These are phyloP conservation scores for Dothistroma pini DNA, from an alignment of 2,329 filamentous ascomycete genomes.

Conservation along the genomic window DNA sequence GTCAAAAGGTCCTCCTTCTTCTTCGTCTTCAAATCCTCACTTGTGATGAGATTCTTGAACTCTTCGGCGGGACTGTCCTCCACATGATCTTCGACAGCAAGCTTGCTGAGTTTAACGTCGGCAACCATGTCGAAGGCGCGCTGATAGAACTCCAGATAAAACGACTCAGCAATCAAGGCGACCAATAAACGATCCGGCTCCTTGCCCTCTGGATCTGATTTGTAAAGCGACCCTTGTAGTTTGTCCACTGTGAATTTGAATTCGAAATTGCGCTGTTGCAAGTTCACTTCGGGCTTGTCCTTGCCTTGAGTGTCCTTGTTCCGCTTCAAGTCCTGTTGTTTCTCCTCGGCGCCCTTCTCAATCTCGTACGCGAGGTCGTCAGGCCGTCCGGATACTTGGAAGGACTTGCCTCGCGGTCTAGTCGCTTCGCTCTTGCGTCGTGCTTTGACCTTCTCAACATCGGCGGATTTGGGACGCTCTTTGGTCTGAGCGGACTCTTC, in stretches of 20 bases:
- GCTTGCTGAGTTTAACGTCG: constrained; percentile 79
- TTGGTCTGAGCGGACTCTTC: constrained; percentile 14
- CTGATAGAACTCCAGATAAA: constrained; percentile 82
- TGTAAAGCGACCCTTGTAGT: constrained; percentile 86
- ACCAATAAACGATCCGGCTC: constrained; percentile 79
- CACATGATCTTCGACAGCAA: constrained; percentile 92
- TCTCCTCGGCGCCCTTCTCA: constrained; percentile 56
- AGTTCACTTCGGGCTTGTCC: constrained; percentile 47
- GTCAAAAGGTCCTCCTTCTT: constrained; percentile 78
- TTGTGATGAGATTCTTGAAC: constrained; percentile 97
- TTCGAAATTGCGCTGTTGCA: constrained; percentile 89
- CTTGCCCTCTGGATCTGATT: constrained; percentile 73
- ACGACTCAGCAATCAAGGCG: constrained; percentile 85
- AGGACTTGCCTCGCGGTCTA: constrained; percentile 65
- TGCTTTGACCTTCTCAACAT: constrained; percentile 38
- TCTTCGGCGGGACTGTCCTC: constrained; percentile 79
- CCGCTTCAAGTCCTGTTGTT: constrained; percentile 36
- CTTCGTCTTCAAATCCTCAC: constrained; percentile 66
- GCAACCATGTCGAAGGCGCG: constrained; percentile 90
- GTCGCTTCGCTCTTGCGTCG: constrained; percentile 39
- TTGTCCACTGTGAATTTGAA: constrained; percentile 96
- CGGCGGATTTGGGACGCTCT: constrained; percentile 35
- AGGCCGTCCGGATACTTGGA: constrained; percentile 62
- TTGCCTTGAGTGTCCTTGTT: constrained; percentile 49
- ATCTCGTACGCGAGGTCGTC: constrained; percentile 73